Evolutionary conservation across 345 rosid genomes (phyloP).

Genomic region (Sisymbrium altissimum): DNA sequence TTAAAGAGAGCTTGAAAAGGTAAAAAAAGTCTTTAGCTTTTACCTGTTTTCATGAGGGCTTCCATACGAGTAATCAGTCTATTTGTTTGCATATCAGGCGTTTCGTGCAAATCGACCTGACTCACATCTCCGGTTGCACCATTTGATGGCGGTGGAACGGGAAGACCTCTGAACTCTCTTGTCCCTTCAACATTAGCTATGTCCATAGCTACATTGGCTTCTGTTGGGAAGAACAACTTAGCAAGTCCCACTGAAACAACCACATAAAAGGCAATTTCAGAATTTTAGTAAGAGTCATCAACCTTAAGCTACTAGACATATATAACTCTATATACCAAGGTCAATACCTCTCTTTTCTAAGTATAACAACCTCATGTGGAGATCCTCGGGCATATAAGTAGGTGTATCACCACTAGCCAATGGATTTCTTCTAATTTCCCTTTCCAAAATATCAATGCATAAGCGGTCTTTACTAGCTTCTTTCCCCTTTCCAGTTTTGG

Average conservation of each 20-base stretch:
- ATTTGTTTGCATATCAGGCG: slow-evolving; percentile 64
- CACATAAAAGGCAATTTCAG: slow-evolving; percentile 2
- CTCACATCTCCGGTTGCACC: slow-evolving; percentile 58
- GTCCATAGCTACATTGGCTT: slow-evolving; percentile 93
- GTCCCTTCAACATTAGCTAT: slow-evolving; percentile 73
- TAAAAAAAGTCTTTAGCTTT: background rate
- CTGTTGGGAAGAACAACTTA: slow-evolving; percentile 71
- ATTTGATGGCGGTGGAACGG: slow-evolving; percentile 49
- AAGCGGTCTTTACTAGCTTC: slow-evolving; percentile 72
- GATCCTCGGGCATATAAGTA: slow-evolving; percentile 55
- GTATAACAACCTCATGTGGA: slow-evolving; percentile 81
- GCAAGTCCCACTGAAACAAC: slow-evolving; percentile 80
- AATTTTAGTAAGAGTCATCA: background rate
- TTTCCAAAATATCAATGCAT: slow-evolving; percentile 80
- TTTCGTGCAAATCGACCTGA: slow-evolving; percentile 88
- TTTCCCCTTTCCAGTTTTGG: slow-evolving; percentile 66
- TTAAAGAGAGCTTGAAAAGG: background rate
- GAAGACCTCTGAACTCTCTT: slow-evolving; percentile 57
- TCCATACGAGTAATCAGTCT: slow-evolving; percentile 69
- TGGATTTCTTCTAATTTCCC: slow-evolving; percentile 82
- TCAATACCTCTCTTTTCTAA: slow-evolving; percentile 89
- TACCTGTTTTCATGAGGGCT: slow-evolving; percentile 93
- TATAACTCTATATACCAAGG: background rate
- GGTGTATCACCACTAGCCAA: slow-evolving; percentile 48
- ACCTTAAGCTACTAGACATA: background rate